Evolutionary conservation across 345 rosid species (phyloP).

Genomic region (Syzygium aromaticum): DNA sequence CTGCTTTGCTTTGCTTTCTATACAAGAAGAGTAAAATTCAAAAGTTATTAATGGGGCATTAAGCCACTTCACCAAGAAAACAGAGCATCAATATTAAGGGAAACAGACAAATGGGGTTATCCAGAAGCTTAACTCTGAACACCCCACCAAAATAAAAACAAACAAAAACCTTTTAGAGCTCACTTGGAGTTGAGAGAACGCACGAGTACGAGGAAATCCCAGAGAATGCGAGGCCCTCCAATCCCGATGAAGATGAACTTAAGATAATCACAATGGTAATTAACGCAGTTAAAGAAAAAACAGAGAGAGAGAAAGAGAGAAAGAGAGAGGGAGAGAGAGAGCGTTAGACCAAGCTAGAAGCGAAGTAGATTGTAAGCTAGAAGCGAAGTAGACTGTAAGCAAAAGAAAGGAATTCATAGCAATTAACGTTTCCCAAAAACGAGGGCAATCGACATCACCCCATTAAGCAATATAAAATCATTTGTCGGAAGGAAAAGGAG

Average conservation of each 20-base stretch:
- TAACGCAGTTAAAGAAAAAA: background rate
- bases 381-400: slow-evolving; percentile 44
- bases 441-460: background rate
- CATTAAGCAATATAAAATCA: background rate
- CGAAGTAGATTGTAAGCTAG: slow-evolving; percentile 44
- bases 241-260: background rate
- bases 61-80: background rate
- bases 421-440: background rate
- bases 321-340: background rate
- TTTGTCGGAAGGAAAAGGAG: background rate
- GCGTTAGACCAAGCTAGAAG: slow-evolving; percentile 6
- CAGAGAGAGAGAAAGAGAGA: background rate
- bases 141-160: background rate
- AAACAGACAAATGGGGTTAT: background rate
- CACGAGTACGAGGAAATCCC: background rate
- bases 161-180: background rate
- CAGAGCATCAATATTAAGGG: background rate
- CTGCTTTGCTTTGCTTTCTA: background rate
- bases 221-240: background rate
- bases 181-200: background rate
- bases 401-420: slow-evolving; percentile 34
- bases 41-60: background rate
- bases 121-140: background rate
- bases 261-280: background rate
- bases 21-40: background rate